These are phyloP conservation scores for Yamadazyma ubonensis DNA, from an alignment of 805 yeast species.

Conservation along the genomic window DNA sequence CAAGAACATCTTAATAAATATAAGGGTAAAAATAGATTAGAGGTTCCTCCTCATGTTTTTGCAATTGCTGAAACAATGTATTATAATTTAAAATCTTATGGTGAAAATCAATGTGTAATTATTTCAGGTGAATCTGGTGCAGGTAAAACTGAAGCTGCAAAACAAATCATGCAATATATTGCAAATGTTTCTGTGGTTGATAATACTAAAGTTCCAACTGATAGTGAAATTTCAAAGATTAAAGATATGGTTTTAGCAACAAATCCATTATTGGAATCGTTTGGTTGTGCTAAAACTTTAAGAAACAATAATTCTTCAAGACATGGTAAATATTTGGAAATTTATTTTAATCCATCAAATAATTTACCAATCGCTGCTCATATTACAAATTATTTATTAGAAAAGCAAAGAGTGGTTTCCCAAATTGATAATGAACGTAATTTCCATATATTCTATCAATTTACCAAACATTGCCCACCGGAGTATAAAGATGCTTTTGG, in stretches of 20 bases:
- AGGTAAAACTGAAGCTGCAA: constrained; percentile 97
- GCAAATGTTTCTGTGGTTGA: constrained; percentile 79
- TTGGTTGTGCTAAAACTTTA: constrained; percentile 91
- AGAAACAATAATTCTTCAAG: constrained; percentile 88
- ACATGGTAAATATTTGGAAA: constrained; percentile 92
- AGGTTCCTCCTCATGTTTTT: constrained; percentile 97
- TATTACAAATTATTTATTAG: constrained; percentile 90
- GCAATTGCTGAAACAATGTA: constrained; percentile 98
- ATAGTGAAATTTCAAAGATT: constrained; percentile 66
- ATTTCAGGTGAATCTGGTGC: constrained; percentile 98
- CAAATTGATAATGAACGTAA: constrained; percentile 92
- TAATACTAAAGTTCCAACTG: constrained; percentile 23
- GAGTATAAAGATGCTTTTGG: constrained; percentile 82
- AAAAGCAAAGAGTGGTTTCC: constrained; percentile 95
- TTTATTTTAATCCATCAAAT: constrained; percentile 67
- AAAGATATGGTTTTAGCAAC: constrained; percentile 98
- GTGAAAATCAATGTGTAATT: constrained; percentile 94
- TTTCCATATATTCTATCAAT: constrained; percentile 95
- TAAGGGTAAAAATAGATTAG: constrained; percentile 89
- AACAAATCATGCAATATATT: constrained; percentile 95
- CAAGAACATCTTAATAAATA: constrained; percentile 71
- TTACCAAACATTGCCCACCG: constrained; percentile 87
- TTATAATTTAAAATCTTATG: constrained; percentile 89
- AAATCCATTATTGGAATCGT: constrained; percentile 85
- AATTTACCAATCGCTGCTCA: constrained; percentile 94